Evolutionary conservation across 1,284 basidiomycete species (phyloP).

Genomic region (Phylloboletellus chloephorus): DNA sequence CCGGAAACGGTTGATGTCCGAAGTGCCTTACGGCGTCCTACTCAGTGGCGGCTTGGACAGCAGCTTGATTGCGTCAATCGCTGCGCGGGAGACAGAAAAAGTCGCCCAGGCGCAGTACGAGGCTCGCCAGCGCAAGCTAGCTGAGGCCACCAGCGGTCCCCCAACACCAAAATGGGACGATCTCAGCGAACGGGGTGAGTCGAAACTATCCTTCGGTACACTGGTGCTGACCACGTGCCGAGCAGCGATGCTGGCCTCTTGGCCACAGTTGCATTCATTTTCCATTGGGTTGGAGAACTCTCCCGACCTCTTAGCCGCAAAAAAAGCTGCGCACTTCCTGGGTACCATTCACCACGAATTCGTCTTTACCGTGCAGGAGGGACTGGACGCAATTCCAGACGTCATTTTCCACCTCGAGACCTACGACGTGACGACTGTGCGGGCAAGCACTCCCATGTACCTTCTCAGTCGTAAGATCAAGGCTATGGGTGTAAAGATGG

Average conservation of each 20-base stretch:
- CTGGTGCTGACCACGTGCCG: constrained; percentile 2
- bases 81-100: constrained; percentile 95
- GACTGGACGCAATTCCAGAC: constrained; percentile 94
- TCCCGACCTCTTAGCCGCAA: constrained; percentile 91
- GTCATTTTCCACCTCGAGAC: constrained; percentile 99
- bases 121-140: constrained; percentile 54
- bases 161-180: constrained; percentile 46
- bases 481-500: constrained; percentile 99
- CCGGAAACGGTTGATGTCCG: constrained; percentile 95
- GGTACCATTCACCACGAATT: constrained; percentile 98
- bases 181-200: constrained; percentile 51
- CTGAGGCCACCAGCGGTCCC: constrained; percentile 51
- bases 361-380: constrained; percentile 98
- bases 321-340: constrained; percentile 90
- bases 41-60: constrained; percentile 95
- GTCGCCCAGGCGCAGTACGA: constrained; percentile 77
- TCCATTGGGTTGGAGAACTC: constrained; percentile 95
- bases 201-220: background rate
- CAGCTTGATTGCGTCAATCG: constrained; percentile 93
- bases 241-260: constrained; percentile 71
- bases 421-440: constrained; percentile 97
- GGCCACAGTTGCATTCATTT: constrained; percentile 98
- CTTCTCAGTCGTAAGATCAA: constrained; percentile 98
- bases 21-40: constrained; percentile 97
- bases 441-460: constrained; percentile 97